Evolutionary conservation across 768 basidiomycete species (phyloP).

Genomic region (Myochromella boudieri): DNA sequence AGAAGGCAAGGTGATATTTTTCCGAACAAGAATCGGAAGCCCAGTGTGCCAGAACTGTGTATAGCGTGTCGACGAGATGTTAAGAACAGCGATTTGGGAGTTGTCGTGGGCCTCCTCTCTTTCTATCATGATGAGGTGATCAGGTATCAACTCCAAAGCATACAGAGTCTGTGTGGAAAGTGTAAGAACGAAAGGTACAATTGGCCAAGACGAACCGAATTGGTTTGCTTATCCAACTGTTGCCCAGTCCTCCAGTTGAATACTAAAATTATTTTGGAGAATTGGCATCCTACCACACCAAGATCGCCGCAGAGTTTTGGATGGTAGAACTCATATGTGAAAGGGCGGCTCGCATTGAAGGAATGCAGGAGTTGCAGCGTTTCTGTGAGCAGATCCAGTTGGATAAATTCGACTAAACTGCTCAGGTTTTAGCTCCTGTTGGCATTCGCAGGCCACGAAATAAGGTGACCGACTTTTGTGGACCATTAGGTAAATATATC

Average conservation of each 20-base stretch:
- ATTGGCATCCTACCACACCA: neutral
- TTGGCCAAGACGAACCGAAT: neutral
- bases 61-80: neutral
- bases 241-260: conserved; percentile 8
- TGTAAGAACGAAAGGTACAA: neutral
- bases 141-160: neutral
- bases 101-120: neutral
- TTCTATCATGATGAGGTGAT: conserved; percentile 1
- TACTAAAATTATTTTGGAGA: neutral
- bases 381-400: neutral
- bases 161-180: neutral
- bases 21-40: neutral
- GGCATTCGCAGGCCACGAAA: neutral
- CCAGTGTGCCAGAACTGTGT: neutral
- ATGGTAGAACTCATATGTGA: neutral
- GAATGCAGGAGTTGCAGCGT: neutral
- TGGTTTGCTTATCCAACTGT: neutral
- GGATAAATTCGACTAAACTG: conserved; percentile 3
- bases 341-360: neutral
- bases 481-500: neutral
- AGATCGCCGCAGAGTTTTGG: conserved; percentile 2
- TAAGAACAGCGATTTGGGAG: neutral
- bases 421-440: neutral
- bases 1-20: neutral
- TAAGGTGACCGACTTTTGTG: neutral